Base-by-base conservation (phyloP, 371 early-diverging fungal species). In the Mortierella sp. region DNA sequence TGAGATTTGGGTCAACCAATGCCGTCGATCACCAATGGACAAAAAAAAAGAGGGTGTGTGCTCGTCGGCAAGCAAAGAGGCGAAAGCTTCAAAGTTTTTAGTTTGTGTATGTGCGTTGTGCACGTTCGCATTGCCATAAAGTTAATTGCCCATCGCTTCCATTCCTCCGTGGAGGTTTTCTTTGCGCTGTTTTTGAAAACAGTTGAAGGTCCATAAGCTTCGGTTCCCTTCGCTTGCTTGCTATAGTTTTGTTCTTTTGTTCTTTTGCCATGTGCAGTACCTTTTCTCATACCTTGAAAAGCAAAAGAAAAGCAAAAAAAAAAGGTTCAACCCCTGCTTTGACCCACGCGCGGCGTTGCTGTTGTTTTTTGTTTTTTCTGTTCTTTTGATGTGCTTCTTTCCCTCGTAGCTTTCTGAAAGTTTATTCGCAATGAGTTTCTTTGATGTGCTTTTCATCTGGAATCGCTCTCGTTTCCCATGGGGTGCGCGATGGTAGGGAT, bases 31-130 rank as follows among this genome's bases (percentile, higher is more conserved):
- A 31, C 0, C 29, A 55, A 55, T 14, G 16, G 29, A 29, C 2
- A n/a, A 16, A 31, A 55, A 26, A 55, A 55, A 14, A 34, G 29
- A 34, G 34, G 6, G 19, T 7, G 34, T 16, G 58, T 19, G 58
- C 58, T n/a, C n/a, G n/a, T n/a, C n/a, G n/a, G n/a, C n/a, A n/a
- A 34, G 58, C 58, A 31, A 58, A 58, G 58, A 58, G 58, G 58
- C 58, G 58, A 58, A 58, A 58, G 34, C 34, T 58, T 34, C 58
- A 58, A 58, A 19, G 34, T 9, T 19, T 10, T 34, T 16, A 34
- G 2, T 31, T 34, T 7, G 14, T 50, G 50, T 24, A 50, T 6
- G 24, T 50, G 24, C 24, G 50, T n/a, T 50, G 58, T 58, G 58
- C 58, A 58, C 58, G 58, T 58, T 58, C 34, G 34, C 58, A 58